Base-by-base conservation (phyloP, 768 basidiomycete genomes). In the Mycena venus region DNA sequence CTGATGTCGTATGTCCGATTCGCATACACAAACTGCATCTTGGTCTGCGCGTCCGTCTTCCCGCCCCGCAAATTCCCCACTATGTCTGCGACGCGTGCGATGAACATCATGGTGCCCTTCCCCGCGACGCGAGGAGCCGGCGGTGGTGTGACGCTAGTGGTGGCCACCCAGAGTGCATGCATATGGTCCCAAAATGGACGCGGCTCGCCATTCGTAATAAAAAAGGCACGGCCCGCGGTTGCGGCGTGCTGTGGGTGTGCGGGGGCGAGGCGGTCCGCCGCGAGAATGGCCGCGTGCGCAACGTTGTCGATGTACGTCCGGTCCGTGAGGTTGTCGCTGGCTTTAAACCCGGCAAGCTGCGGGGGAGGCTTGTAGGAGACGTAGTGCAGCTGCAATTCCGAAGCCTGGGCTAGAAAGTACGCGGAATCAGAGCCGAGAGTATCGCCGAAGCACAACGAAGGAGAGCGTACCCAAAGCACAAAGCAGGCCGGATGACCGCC, bases 221-320 rank as follows among this genome's bases (percentile, higher is more conserved):
- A 90, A 82, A 87, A 91, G 5, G 85, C 86, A 69, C 89, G 84
- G 5, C 90, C 90, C 3, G 88, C 89, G 62, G 89, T 86, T 15
- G 80, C 73, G 12, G 34, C 78, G 79, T 61, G 86, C 82, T 65
- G 75, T 72, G 53, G 84, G 83, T 17, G 87, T 83, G 31, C 75
- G 53, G 83, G 81, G 25, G 73, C 59, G 44, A 90, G 83, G 70
- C 85, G 85, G 76, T 90, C 89, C n/a, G 85, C 83, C 10, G 89
- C 89, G 67, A 90, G 84, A 15, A 91, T 75, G 78, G 90, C 89
- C 2, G 89, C 90, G 70, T 89, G 84, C 3, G 88, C 90, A 69
- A 87, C 86, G 79, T 91, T 91, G 68, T 82, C 85, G 75, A 90
- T 86, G 82, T 89, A 89, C n/a, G 89, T 90, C 83, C 85, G 87